Base-by-base conservation (phyloP, 192 early-diverging fungal genomes). In the Backusella liffmaniae region DNA sequence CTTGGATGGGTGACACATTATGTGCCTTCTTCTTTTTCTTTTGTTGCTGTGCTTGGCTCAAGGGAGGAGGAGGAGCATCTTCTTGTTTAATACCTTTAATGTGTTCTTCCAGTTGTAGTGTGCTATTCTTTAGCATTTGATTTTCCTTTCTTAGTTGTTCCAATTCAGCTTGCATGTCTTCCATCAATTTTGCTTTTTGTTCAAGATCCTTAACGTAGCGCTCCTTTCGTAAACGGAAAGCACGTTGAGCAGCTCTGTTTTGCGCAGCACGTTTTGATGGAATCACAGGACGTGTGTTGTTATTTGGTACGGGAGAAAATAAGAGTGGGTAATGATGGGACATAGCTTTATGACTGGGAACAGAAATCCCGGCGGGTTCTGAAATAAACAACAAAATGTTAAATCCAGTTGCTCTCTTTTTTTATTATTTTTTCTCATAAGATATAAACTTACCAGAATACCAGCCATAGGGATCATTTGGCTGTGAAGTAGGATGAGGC, bases 211-310 rank as follows among this genome's bases (percentile, higher is more conserved):
- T 89, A 34, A 96, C 89, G 77, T 97, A 94, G 71, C 87, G 87
- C 72, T 94, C 91, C 66, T 91, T 91, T 35, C 96, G 91, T 83
- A 96, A 91, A 46, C 96, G 91, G 80, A 97, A 97, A 2, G 96
- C 94, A 1, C 93, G 88, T 82, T 97, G 96, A 5, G 96, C 96
- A 5, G 94, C 94, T 18, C 96, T 88, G 80, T 97, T 97, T 81
- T 97, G 96, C 10, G 91, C 93, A 4, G 94, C 94, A 76, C 96
- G 89, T 79, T 95, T 95, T 34, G 87, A 84, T 12, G 88, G 78
- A 39, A 79, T 79, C n/a, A 71, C 70, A 32, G 67, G 35, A 37
- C 67, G 18, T 13, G 3, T 29, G 56, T 4, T 29, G 10, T 29
- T 62, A 29, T 62, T 62, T 23, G 56, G 35, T 10, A 18, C 37